Conservation (phyloP, 2,329 filamentous ascomycete species). For the Alternaria panax region DNA sequence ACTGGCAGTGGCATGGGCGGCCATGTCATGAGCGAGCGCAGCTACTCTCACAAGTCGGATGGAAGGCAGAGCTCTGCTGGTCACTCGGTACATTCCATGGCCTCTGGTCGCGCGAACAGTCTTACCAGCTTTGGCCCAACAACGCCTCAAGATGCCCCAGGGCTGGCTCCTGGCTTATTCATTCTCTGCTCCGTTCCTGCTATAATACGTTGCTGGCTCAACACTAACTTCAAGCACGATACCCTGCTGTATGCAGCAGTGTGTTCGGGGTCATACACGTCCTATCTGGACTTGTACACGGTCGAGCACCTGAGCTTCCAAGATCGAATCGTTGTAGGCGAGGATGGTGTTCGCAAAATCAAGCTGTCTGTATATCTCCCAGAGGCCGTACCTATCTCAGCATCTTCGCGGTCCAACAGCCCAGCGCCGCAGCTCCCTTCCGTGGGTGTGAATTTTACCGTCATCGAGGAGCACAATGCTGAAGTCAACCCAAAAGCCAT, state of each 20-base stretch:
- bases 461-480: constrained; percentile 65
- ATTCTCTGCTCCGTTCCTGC: constrained; percentile 88
- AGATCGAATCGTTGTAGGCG: constrained; percentile 69
- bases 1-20: constrained; percentile 81
- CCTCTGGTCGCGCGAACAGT: constrained; percentile 84
- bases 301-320: constrained; percentile 76
- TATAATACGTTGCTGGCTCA: constrained; percentile 95
- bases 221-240: constrained; percentile 86
- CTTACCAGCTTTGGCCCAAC: constrained; percentile 72
- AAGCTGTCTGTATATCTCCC: constrained; percentile 86
- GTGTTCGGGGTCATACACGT: constrained; percentile 90
- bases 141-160: constrained; percentile 74
- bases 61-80: constrained; percentile 93
- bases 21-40: constrained; percentile 85
- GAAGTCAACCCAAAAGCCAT: constrained; percentile 68
- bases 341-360: constrained; percentile 72
- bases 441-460: constrained; percentile 79
- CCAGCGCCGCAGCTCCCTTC: constrained; percentile 81
- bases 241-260: constrained; percentile 89
- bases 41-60: constrained; percentile 93
- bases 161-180: constrained; percentile 82
- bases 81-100: constrained; percentile 78
- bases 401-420: constrained; percentile 75
- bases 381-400: constrained; percentile 82
- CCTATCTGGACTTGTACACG: constrained; percentile 78